Base-by-base conservation (phyloP, 202 grass and related monocot species). In the Miscanthus sacchariflorus region DNA sequence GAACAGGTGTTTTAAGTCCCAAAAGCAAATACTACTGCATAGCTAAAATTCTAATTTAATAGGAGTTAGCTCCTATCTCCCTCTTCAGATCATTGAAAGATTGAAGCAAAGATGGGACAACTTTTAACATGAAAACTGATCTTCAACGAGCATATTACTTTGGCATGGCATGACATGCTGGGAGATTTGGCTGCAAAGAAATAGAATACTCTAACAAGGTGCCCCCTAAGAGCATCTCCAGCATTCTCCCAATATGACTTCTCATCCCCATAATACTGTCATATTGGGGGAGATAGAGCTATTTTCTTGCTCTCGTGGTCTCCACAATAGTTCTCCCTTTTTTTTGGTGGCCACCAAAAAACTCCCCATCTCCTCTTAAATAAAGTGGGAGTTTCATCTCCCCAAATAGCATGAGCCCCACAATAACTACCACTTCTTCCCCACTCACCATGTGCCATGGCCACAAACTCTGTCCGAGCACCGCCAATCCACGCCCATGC, bases 61-160 rank as follows among this genome's bases (percentile, higher is more conserved):
- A 83, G 69, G 17, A 27, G 38, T 28, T 43, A 59, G n/a, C 36
- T 28, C 15, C 5, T 24, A 61, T 64, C 13, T 18, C 70, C 71
- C 52, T 74, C 15, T 74, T 83, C 52, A 46, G 38, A 74, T 84
- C n/a, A 45, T n/a, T 73, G 52, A 74, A 74, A 30, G 36, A 74
- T 45, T 45, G 0, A 40, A 74, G 52, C 9, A 72, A 82, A 72
- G 28, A 52, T 70, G 80, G 49, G 36, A 44, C 3, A n/a, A 19
- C 5, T 43, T 59, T 27, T 28, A 56, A 72, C n/a, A 59, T 8
- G 49, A 42, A 72, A 58, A 59, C 4, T 58, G 21, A 58, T 83
- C 21, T 59, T 72, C 79, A 56, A 39, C 0, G 12, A 71, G 19
- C 2, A 72, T 56, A 25, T 24, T 72, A 27, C 9, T 39, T 72